phyloP scores from a whole-genome alignment of 2,329 filamentous ascomycete species.

The Sarocladium brachiariae region DNA sequence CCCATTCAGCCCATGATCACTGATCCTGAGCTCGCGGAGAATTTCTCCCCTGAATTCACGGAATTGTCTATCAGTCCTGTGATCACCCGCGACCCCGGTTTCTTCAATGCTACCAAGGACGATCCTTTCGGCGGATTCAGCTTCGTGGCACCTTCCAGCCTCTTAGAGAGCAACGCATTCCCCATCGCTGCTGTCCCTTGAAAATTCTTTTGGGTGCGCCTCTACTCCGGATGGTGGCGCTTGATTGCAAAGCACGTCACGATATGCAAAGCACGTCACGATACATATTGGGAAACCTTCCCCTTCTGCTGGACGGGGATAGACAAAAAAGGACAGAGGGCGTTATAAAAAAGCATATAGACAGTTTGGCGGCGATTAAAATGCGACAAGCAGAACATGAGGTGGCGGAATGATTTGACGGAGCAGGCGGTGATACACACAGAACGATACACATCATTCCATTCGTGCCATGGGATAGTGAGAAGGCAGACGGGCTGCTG shows the following conservation, averaged over 20 bases:
- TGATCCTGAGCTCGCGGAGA: conserved; percentile 91
- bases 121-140: conserved; percentile 59
- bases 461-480: too few species aligned
- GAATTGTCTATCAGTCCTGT: conserved; percentile 72
- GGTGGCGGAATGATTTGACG: too few species aligned
- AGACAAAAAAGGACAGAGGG: too few species aligned
- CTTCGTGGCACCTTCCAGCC: conserved; percentile 52
- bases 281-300: too few species aligned
- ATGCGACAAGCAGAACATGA: too few species aligned
- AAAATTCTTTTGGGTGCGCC: neutral
- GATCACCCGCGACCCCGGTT: conserved; percentile 30
- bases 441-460: too few species aligned
- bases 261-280: too few species aligned
- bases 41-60: conserved; percentile 92
- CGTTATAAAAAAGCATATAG: too few species aligned
- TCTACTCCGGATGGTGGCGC: neutral
- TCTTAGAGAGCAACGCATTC: conserved; percentile 44
- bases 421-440: too few species aligned
- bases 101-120: conserved; percentile 34
- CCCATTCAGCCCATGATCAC: conserved; percentile 93
- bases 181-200: conserved; percentile 10
- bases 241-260: neutral
- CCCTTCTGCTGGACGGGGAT: too few species aligned
- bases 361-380: too few species aligned
- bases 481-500: too few species aligned